These are phyloP conservation scores for Entomortierella lignicola DNA, from an alignment of 192 early-diverging fungal species.

Conservation along the genomic window DNA sequence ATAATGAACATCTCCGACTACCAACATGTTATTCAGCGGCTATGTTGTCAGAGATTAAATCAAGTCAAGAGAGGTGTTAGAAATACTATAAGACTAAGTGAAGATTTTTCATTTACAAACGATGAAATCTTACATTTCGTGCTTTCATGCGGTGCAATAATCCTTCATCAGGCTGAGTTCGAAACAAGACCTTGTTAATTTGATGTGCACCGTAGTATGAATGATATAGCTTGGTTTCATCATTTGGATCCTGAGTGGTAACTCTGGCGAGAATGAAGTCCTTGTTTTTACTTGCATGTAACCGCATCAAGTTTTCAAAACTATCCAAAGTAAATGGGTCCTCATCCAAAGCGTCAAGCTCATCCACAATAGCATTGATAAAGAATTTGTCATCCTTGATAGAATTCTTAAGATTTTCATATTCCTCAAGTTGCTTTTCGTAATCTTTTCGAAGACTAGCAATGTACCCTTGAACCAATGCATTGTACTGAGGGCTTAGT, in stretches of 20 bases:
- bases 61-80: too few species aligned
- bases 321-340: constrained; percentile 81
- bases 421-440: constrained; percentile 12
- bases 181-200: constrained; percentile 81
- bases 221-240: constrained; percentile 66
- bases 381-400: constrained; percentile 15
- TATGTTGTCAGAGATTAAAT: constrained; percentile 22
- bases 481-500: neutral
- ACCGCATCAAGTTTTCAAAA: constrained; percentile 66
- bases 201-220: constrained; percentile 78
- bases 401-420: constrained; percentile 12
- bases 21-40: constrained; percentile 82
- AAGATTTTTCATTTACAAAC: too few species aligned
- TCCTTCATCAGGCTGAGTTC: constrained; percentile 81
- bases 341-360: constrained; percentile 71
- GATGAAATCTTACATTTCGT: constrained; percentile 71
- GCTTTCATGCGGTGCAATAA: constrained; percentile 81
- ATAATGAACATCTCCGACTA: constrained; percentile 76
- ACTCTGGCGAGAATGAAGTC: constrained; percentile 80
- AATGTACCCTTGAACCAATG: constrained; percentile 29
- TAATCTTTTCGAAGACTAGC: constrained; percentile 13
- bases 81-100: too few species aligned
- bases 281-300: constrained; percentile 66
- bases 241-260: constrained; percentile 72
- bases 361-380: constrained; percentile 54